phyloP scores from a whole-genome alignment of 2,329 filamentous ascomycete species.

The Talaromyces sp. region DNA sequence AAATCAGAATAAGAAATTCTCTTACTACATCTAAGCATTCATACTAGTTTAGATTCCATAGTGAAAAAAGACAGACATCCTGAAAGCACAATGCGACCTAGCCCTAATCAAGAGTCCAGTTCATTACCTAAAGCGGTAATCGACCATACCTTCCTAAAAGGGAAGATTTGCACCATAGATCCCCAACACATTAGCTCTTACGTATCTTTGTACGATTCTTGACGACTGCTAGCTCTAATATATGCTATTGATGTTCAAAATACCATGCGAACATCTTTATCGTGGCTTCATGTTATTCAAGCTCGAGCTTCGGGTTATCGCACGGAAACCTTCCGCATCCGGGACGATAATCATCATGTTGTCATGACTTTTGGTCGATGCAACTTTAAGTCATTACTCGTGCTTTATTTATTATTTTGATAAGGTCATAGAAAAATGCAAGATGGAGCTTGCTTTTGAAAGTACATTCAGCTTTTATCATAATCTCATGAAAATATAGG shows the following conservation, averaged over 20 bases:
- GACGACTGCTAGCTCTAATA: background rate
- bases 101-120: too few relatives aligned
- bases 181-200: too few relatives aligned
- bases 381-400: conserved; percentile 4
- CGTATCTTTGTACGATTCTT: background rate
- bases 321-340: conserved; percentile 5
- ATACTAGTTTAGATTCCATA: too few relatives aligned
- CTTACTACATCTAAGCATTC: too few relatives aligned
- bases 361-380: conserved; percentile 2
- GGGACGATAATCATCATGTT: conserved; percentile 5
- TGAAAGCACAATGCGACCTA: too few relatives aligned
- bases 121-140: background rate
- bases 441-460: background rate
- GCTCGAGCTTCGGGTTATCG: background rate
- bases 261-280: background rate
- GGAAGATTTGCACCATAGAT: background rate
- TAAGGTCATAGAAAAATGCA: background rate
- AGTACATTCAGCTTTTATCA: background rate
- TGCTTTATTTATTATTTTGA: background rate
- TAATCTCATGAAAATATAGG: background rate
- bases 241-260: background rate
- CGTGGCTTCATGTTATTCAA: background rate
- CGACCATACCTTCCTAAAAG: background rate
- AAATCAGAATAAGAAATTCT: too few relatives aligned
- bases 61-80: too few relatives aligned